These are phyloP conservation scores for Boletus calvinii DNA, from an alignment of 1,284 basidiomycete species.

Conservation along the genomic window DNA sequence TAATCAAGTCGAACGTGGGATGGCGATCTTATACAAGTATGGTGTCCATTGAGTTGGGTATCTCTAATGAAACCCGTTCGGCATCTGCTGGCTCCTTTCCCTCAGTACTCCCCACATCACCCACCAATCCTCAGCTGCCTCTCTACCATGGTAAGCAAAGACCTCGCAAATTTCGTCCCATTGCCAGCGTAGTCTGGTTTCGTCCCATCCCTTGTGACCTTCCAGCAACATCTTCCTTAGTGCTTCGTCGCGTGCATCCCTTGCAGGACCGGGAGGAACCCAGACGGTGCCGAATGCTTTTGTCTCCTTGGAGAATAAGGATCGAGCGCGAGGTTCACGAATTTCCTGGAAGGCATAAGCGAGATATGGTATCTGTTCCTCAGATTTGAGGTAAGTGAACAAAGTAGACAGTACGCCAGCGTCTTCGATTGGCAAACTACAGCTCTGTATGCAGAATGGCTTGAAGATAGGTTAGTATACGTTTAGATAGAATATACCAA, in stretches of 20 bases:
- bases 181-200: constrained; percentile 35
- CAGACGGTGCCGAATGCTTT: constrained; percentile 26
- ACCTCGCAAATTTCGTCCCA: constrained; percentile 44
- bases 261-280: constrained; percentile 41
- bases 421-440: constrained; percentile 38
- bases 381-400: constrained; percentile 42
- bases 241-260: constrained; percentile 39
- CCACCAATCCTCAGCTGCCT: constrained; percentile 50
- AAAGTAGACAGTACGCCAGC: constrained; percentile 46
- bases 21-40: constrained; percentile 8
- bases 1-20: background rate
- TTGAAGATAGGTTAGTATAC: constrained; percentile 19
- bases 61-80: constrained; percentile 12
- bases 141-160: constrained; percentile 45
- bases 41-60: constrained; percentile 6
- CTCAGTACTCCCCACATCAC: constrained; percentile 42
- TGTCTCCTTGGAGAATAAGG: constrained; percentile 29
- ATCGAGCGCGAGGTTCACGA: constrained; percentile 34
- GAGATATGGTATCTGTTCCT: constrained; percentile 41
- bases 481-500: background rate
- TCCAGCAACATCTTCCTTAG: constrained; percentile 31
- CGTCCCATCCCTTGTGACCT: constrained; percentile 35
- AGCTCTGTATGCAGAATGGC: constrained; percentile 37
- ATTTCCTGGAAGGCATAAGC: constrained; percentile 46
- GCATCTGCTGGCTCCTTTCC: constrained; percentile 30